Conservation (phyloP, 1,284 basidiomycete genomes). For the Rhodotorula sp. region DNA sequence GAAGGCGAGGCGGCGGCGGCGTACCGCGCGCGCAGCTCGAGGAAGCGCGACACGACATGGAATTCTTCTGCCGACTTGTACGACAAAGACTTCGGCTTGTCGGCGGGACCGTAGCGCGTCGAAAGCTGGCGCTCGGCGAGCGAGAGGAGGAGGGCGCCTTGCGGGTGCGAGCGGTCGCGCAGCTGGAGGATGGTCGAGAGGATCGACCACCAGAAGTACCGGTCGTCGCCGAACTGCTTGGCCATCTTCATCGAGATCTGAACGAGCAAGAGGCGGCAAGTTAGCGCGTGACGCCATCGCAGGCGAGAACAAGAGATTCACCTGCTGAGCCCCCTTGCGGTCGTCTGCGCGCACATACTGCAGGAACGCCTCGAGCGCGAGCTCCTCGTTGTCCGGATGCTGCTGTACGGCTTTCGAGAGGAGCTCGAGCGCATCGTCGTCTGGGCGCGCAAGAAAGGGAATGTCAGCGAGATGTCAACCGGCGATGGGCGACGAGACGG, state of each 20-base stretch:
- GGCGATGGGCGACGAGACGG: constrained; percentile 47
- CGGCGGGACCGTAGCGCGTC: constrained; percentile 2
- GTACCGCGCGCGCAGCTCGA: constrained; percentile 32
- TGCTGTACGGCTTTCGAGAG: constrained; percentile 53
- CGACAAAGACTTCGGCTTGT: background rate
- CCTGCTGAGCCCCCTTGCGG: constrained; percentile 48
- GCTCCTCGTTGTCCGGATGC: constrained; percentile 73
- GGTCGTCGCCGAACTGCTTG: constrained; percentile 72
- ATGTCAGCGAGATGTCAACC: background rate
- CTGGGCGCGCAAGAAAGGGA: background rate
- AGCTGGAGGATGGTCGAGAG: constrained; percentile 70
- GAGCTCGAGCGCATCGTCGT: constrained; percentile 46
- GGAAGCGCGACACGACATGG: constrained; percentile 31
- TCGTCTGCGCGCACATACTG: constrained; percentile 48
- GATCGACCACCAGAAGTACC: constrained; percentile 79
- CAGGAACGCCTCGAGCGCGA: constrained; percentile 77
- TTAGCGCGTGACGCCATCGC: background rate
- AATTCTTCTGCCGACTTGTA: constrained; percentile 34
- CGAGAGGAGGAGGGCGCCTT: constrained; percentile 66
- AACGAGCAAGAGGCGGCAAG: constrained; percentile 11
- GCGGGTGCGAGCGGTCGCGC: constrained; percentile 68
- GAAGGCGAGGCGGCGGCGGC: background rate
- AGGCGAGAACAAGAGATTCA: constrained; percentile 15
- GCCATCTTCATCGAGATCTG: constrained; percentile 59
- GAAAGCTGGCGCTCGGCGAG: constrained; percentile 51